Base-by-base conservation (phyloP, 2,329 filamentous ascomycete species). In the Xylaria sp. region DNA sequence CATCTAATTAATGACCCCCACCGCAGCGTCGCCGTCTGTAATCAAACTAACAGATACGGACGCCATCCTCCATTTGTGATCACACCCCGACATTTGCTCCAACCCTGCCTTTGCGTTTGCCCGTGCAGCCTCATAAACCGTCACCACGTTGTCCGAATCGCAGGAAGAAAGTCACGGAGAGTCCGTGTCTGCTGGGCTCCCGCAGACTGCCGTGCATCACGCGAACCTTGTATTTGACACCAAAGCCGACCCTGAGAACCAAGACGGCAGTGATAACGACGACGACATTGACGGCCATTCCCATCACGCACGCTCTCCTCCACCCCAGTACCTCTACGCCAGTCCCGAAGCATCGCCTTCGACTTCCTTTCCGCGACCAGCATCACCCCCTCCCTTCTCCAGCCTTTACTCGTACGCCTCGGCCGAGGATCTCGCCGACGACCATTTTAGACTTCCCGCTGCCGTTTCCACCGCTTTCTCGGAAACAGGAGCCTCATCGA, bases 311-410 rank as follows among this genome's bases (percentile, higher is more conserved):
- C 83, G 81, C 70, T 86, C 85, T 66, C 87, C 87, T 61, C 88
- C 88, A 72, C 88, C 88, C 60, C 85, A 85, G 76, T 90, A 90
- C 79, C 85, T 85, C 76, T 90, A 90, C 80, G 87, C 87, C 68
- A 80, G 80, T 69, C 86, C 85, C 65, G 87, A 88, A 78, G 81
- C 85, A 42, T 86, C 85, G 62, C 82, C 82, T 66, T 85, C 84
- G 69, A 78, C 79, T 44, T 80, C 82, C 63, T 75, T 78, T 66
- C 74, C 80, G 72, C 80, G 79, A 64, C 79, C 80, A 59, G 82
- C 82, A 49, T 87, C 62, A n/a, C 61, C 86, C 65, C 88, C 87
- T 69, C 85, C 88, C 38, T 90, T 90, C 76, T 89, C 86, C 66
- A 89, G 87, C 68, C 85, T 89, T 79, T 89, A 87, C 79, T 81